phyloP scores from a whole-genome alignment of 331 rosid species.

The Telfairia occidentalis region DNA sequence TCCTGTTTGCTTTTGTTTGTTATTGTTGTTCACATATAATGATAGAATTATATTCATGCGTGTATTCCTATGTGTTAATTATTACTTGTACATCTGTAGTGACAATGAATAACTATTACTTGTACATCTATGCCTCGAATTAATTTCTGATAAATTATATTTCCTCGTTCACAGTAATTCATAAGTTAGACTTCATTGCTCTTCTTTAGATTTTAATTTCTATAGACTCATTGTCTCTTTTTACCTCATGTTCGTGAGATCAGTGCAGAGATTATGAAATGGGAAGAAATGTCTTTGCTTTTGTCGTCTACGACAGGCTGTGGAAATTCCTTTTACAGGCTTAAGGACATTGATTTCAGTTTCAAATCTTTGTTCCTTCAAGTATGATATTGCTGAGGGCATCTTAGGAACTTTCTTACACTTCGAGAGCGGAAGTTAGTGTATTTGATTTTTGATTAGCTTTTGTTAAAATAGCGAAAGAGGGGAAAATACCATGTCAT shows the following conservation, averaged over 20 bases:
- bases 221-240: conserved; percentile 22
- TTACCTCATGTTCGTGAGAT: background rate
- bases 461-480: background rate
- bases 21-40: background rate
- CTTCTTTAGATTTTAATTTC: conserved; percentile 18
- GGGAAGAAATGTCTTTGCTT: conserved; percentile 27
- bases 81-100: background rate
- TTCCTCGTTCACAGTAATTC: background rate
- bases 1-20: background rate
- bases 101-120: too few relatives aligned
- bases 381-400: conserved; percentile 13
- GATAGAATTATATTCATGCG: background rate
- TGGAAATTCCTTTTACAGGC: conserved; percentile 28
- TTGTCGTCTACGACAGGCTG: conserved; percentile 28
- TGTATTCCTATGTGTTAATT: background rate
- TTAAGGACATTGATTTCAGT: conserved; percentile 11
- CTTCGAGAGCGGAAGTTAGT: background rate
- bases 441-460: conserved; percentile 13
- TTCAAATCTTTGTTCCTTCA: conserved; percentile 18
- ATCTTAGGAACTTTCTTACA: background rate
- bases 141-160: background rate
- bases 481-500: background rate
- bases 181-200: background rate
- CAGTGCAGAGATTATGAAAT: conserved; percentile 23
- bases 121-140: background rate